Percentiles rank a stretch among this genome's conserved stretches.
These are phyloP conservation scores for Russula lepida DNA, from an alignment of 768 basidiomycete genomes.

Conservation along the genomic window DNA sequence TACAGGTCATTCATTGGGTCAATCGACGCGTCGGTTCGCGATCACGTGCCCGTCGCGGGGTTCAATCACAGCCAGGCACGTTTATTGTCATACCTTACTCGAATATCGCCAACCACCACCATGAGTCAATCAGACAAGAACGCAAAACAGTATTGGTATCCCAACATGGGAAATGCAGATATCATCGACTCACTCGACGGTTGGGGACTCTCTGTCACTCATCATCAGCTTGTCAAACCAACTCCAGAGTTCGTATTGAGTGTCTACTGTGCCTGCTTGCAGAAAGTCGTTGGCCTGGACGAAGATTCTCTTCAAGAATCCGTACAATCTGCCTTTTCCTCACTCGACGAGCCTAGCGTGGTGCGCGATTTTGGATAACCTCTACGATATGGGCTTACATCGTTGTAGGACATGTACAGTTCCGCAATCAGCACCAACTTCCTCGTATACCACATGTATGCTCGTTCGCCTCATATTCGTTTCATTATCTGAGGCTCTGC, in stretches of 20 bases:
- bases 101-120: not conserved
- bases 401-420: slow-evolving; percentile 53
- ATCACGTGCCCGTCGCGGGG: not conserved
- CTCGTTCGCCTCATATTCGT: not conserved
- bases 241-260: slow-evolving; percentile 61
- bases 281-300: slow-evolving; percentile 59
- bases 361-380: slow-evolving; percentile 31
- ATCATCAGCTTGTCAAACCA: slow-evolving; percentile 60
- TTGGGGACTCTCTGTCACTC: slow-evolving; percentile 60
- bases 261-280: slow-evolving; percentile 63
- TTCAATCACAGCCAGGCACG: not conserved
- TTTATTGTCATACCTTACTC: too few species aligned
- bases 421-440: slow-evolving; percentile 53
- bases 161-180: slow-evolving; percentile 54
- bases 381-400: not conserved
- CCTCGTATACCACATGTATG: slow-evolving; percentile 63
- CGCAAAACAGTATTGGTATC: slow-evolving; percentile 44
- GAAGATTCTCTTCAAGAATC: slow-evolving; percentile 52
- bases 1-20: not conserved
- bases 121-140: slow-evolving; percentile 16
- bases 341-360: slow-evolving; percentile 40
- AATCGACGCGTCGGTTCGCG: slow-evolving; percentile 8
- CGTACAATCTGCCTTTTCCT: slow-evolving; percentile 44
- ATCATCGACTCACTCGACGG: slow-evolving; percentile 55
- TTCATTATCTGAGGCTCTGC: not conserved